These are phyloP conservation scores for Solanum hybrid DNA, from an alignment of 305 asterid genomes.

Conservation along the genomic window DNA sequence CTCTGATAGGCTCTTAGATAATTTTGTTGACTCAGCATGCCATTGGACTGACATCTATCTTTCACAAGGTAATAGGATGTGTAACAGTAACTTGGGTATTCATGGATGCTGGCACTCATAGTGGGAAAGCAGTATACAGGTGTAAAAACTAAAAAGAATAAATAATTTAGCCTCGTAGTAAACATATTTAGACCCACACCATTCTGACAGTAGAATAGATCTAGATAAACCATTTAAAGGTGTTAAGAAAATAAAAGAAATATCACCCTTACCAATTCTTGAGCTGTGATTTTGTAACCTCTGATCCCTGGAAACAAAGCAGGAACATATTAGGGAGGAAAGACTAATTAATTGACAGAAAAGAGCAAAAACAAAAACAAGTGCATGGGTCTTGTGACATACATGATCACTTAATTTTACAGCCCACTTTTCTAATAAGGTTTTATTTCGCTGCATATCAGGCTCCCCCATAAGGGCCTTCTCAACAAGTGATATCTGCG, in stretches of 20 bases:
- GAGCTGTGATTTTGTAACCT: slow-evolving; percentile 83
- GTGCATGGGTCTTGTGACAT: slow-evolving; percentile 19
- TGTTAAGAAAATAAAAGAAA: slow-evolving; percentile 1
- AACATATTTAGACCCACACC: not conserved
- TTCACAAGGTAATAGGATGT: not conserved
- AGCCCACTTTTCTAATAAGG: slow-evolving; percentile 57
- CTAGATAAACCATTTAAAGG: not conserved
- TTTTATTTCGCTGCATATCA: slow-evolving; percentile 82
- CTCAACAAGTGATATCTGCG: slow-evolving; percentile 69
- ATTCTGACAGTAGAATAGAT: not conserved
- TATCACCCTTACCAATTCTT: slow-evolving; percentile 71
- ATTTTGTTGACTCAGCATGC: not conserved
- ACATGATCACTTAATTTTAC: slow-evolving; percentile 70
- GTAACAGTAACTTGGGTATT: not conserved
- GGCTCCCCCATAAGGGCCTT: slow-evolving; percentile 73
- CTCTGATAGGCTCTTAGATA: not conserved
- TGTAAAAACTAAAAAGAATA: not conserved
- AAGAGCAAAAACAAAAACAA: not conserved
- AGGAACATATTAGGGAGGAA: not conserved
- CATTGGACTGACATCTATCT: not conserved
- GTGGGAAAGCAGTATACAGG: not conserved
- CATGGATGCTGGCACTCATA: not conserved
- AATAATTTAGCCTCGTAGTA: not conserved
- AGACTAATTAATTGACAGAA: not conserved
- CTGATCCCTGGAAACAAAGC: slow-evolving; percentile 71